Evolutionary conservation across 306 rosid species (phyloP).

Genomic region (Albizia julibrissin): DNA sequence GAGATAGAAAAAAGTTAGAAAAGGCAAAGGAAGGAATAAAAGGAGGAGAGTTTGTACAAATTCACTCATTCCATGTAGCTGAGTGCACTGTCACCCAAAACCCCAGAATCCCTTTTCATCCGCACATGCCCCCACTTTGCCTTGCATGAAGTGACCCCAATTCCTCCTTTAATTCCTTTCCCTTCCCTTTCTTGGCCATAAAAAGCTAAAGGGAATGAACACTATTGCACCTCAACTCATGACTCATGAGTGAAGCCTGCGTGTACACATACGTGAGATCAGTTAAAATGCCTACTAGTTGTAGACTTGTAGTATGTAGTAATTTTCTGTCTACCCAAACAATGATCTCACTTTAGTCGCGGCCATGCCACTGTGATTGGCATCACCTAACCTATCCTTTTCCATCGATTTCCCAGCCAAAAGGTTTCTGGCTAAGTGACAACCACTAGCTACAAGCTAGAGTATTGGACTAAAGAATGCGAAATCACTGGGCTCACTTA

Average conservation of each 20-base stretch:
- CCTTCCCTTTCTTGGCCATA: conserved; percentile 41
- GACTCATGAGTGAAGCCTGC: not conserved
- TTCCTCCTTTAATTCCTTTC: conserved; percentile 36
- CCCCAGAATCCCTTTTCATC: conserved; percentile 43
- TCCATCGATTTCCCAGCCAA: conserved; percentile 67
- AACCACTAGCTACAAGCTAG: conserved; percentile 21
- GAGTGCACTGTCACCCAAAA: conserved; percentile 63
- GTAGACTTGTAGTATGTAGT: not conserved
- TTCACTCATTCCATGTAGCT: not conserved
- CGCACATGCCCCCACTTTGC: conserved; percentile 55
- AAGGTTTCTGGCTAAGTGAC: conserved; percentile 68
- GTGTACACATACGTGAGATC: not conserved
- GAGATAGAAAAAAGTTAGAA: not conserved
- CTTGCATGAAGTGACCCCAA: conserved; percentile 55
- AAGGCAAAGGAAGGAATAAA: conserved; percentile 7
- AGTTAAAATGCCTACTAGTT: not conserved
- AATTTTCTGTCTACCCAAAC: conserved; percentile 53
- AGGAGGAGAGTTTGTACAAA: conserved; percentile 49
- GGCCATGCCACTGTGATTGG: not conserved
- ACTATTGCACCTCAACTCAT: not conserved
- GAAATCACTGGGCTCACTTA: conserved; percentile 48
- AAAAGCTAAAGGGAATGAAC: conserved; percentile 34
- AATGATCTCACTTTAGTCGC: conserved; percentile 61
- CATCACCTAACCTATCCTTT: conserved; percentile 57
- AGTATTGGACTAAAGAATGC: not conserved